A percentile compares a stretch with the other conserved stretches of the same genome.
These are phyloP conservation scores for Phycomyces nitens DNA, from an alignment of 192 early-diverging fungal genomes.

Conservation along the genomic window DNA sequence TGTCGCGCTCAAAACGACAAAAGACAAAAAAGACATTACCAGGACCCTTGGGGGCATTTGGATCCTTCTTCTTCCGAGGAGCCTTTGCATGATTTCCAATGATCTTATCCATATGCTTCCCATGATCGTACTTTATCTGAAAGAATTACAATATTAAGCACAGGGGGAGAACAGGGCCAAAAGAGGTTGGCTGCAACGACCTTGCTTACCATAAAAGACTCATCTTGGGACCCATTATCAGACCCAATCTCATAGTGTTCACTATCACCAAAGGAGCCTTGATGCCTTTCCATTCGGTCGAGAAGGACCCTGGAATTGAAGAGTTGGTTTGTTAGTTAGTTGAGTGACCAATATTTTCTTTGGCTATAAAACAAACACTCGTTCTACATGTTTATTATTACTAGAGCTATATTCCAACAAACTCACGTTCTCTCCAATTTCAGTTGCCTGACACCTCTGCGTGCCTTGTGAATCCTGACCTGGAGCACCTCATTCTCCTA, in stretches of 20 bases:
- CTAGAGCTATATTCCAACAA: not conserved
- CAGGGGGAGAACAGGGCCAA: not conserved
- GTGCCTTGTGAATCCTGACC: slow-evolving; percentile 45
- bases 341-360: too few species aligned
- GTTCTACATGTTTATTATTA: not conserved
- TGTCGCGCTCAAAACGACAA: slow-evolving; percentile 38
- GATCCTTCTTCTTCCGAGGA: slow-evolving; percentile 35
- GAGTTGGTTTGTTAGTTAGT: too few species aligned
- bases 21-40: slow-evolving; percentile 42
- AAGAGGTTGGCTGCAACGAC: not conserved
- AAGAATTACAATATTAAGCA: not conserved
- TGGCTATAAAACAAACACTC: too few species aligned
- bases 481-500: slow-evolving; percentile 51
- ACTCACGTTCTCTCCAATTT: slow-evolving; percentile 46
- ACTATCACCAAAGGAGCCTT: slow-evolving; percentile 6
- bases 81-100: slow-evolving; percentile 23
- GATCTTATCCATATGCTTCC: slow-evolving; percentile 16
- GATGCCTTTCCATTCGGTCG: slow-evolving; percentile 25
- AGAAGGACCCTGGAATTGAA: slow-evolving; percentile 14
- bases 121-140: slow-evolving; percentile 5
- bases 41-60: slow-evolving; percentile 42
- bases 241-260: slow-evolving; percentile 22
- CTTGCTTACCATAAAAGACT: slow-evolving; percentile 17
- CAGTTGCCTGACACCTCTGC: slow-evolving; percentile 45
- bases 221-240: slow-evolving; percentile 23